Evolutionary conservation across 148 eudicot species (phyloP).

Genomic region (Cornus suecica): DNA sequence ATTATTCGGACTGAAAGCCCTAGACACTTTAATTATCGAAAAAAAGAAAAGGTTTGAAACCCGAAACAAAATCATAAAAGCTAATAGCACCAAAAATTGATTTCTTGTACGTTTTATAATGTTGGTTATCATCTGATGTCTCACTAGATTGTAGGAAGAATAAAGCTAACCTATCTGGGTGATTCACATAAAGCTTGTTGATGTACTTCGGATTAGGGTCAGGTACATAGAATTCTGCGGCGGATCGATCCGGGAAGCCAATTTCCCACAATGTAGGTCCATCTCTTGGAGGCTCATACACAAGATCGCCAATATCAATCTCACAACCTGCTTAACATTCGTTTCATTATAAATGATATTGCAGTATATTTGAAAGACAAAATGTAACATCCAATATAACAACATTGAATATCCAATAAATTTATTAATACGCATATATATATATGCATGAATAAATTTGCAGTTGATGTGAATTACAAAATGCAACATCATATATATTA

Average conservation of each 20-base stretch:
- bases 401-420: no score
- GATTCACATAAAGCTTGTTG: conserved; percentile 31
- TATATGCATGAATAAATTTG: background rate
- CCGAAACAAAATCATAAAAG: no score
- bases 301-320: conserved; percentile 56
- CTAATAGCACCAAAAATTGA: no score
- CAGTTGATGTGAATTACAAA: no score
- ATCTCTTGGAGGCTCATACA: conserved; percentile 66
- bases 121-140: background rate
- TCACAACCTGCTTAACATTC: conserved; percentile 36
- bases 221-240: conserved; percentile 53
- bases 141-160: background rate
- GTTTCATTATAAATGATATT: no score
- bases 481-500: no score
- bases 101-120: no score
- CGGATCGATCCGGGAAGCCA: conserved; percentile 72
- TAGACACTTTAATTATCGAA: no score
- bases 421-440: background rate
- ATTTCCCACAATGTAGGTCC: conserved; percentile 93
- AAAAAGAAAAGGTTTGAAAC: no score
- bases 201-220: conserved; percentile 36
- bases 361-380: no score
- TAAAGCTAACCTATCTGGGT: conserved; percentile 34
- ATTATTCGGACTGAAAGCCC: no score
- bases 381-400: no score